phyloP scores from a whole-genome alignment of 495 filamentous ascomycete genomes.

The Tuber calosporum region DNA sequence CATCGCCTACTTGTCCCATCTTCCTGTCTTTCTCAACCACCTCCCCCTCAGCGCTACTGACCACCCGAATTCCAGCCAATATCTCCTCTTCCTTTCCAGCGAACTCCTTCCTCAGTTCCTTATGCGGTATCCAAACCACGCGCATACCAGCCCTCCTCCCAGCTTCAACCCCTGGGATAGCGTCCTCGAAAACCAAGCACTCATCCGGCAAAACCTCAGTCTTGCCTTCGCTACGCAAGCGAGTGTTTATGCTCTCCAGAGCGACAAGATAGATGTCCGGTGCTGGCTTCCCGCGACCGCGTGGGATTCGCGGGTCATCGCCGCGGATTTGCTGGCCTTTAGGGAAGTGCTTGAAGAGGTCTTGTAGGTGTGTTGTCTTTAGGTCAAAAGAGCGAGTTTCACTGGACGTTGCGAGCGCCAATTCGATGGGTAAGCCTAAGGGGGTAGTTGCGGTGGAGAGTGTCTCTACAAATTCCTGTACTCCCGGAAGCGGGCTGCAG shows the following conservation, averaged over 20 bases:
- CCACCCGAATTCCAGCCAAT: slow-evolving; percentile 57
- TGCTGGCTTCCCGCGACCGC: slow-evolving; percentile 79
- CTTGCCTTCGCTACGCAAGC: slow-evolving; percentile 54
- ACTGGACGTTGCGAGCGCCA: slow-evolving; percentile 81
- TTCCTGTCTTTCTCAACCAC: slow-evolving; percentile 55
- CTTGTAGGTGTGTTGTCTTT: slow-evolving; percentile 67
- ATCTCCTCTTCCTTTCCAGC: slow-evolving; percentile 70
- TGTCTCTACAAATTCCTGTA: slow-evolving; percentile 57
- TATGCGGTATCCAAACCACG: slow-evolving; percentile 88
- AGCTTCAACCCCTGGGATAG: slow-evolving; percentile 84
- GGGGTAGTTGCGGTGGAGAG: slow-evolving; percentile 44
- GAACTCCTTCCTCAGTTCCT: slow-evolving; percentile 66
- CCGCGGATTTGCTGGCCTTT: slow-evolving; percentile 64
- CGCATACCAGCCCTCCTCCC: slow-evolving; percentile 90
- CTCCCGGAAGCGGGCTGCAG: slow-evolving; percentile 71
- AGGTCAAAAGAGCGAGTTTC: slow-evolving; percentile 62
- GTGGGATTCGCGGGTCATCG: slow-evolving; percentile 73
- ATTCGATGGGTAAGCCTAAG: slow-evolving; percentile 50
- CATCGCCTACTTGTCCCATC: slow-evolving; percentile 29
- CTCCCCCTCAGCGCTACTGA: background rate
- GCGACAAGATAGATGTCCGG: slow-evolving; percentile 94
- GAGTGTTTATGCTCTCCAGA: slow-evolving; percentile 72
- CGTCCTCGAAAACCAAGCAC: slow-evolving; percentile 94
- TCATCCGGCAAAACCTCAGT: slow-evolving; percentile 69
- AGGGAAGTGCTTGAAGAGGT: slow-evolving; percentile 69